Evolutionary conservation across 148 eudicot genomes (phyloP).

Genomic region (Heliosperma pusillum): DNA sequence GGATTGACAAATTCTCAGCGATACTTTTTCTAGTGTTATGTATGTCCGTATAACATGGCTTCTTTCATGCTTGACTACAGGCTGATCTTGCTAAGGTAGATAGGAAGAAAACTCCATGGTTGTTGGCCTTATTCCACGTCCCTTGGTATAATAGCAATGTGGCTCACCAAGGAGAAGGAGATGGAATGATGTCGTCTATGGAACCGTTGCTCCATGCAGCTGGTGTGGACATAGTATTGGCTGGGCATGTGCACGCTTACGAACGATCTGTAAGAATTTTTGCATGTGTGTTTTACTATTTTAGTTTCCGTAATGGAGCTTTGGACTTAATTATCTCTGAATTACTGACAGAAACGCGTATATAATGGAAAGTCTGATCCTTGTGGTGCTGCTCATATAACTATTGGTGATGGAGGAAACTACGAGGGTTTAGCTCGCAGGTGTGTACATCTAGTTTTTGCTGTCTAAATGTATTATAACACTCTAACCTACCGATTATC

Average conservation of each 20-base stretch:
- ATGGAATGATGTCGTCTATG: constrained; percentile 73
- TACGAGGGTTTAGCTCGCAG: constrained; percentile 80
- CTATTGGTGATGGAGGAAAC: constrained; percentile 98
- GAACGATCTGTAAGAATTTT: constrained; percentile 75
- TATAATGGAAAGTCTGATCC: constrained; percentile 57
- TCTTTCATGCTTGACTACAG: constrained; percentile 34
- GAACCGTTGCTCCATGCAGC: constrained; percentile 91
- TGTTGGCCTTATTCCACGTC: constrained; percentile 74
- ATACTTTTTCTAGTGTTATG: neutral
- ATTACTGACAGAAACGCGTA: constrained; percentile 56
- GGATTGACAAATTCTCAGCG: neutral
- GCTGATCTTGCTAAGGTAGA: constrained; percentile 88
- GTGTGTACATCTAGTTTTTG: constrained; percentile 33
- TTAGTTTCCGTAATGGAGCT: neutral
- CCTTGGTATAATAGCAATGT: constrained; percentile 95
- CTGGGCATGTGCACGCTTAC: constrained; percentile 98
- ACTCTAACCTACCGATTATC: too few relatives aligned
- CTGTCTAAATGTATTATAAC: neutral
- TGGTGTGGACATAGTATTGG: constrained; percentile 75
- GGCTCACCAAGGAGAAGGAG: constrained; percentile 97
- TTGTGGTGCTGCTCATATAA: constrained; percentile 93
- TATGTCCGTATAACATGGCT: constrained; percentile 2
- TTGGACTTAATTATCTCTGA: neutral
- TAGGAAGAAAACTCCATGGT: constrained; percentile 84
- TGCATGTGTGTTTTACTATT: neutral